Conservation (phyloP, 2,329 filamentous ascomycete genomes). For the Hymenoscyphus fructigenus region DNA sequence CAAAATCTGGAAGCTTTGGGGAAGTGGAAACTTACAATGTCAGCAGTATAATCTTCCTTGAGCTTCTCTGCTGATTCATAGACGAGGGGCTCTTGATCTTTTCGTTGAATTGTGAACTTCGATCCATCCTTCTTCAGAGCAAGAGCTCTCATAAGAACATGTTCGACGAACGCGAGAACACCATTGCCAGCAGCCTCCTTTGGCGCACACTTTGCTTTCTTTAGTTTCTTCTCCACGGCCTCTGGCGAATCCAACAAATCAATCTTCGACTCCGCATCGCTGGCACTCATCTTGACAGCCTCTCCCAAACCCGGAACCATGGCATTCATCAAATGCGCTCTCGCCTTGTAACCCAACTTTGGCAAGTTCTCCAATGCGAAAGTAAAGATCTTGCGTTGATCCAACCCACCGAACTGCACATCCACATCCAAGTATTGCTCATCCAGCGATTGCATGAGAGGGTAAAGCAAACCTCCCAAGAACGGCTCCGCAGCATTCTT, state of each 20-base stretch:
- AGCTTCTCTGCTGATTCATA: conserved; percentile 76
- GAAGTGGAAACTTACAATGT: conserved; percentile 58
- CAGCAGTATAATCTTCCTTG: conserved; percentile 75
- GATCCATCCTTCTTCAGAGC: conserved; percentile 53
- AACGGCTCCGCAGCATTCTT: conserved; percentile 83
- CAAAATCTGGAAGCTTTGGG: conserved; percentile 20
- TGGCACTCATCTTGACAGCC: conserved; percentile 84
- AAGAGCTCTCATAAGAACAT: conserved; percentile 76
- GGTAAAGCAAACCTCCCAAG: conserved; percentile 75
- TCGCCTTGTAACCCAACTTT: conserved; percentile 74
- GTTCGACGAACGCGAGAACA: conserved; percentile 81
- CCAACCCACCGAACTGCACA: conserved; percentile 81
- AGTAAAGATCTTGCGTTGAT: conserved; percentile 88
- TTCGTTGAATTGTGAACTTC: conserved; percentile 68
- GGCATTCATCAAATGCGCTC: conserved; percentile 75
- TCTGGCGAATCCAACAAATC: conserved; percentile 84
- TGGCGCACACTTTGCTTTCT: conserved; percentile 79
- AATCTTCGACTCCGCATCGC: conserved; percentile 78
- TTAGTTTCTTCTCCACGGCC: conserved; percentile 75
- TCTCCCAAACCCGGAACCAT: conserved; percentile 85
- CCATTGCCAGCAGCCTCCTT: conserved; percentile 81
- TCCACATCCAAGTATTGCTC: conserved; percentile 82
- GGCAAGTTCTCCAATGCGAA: conserved; percentile 83
- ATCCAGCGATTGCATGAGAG: conserved; percentile 85
- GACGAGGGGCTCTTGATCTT: conserved; percentile 71